Evolutionary conservation across 306 rosid genomes (phyloP).

Genomic region (Comarum palustre): DNA sequence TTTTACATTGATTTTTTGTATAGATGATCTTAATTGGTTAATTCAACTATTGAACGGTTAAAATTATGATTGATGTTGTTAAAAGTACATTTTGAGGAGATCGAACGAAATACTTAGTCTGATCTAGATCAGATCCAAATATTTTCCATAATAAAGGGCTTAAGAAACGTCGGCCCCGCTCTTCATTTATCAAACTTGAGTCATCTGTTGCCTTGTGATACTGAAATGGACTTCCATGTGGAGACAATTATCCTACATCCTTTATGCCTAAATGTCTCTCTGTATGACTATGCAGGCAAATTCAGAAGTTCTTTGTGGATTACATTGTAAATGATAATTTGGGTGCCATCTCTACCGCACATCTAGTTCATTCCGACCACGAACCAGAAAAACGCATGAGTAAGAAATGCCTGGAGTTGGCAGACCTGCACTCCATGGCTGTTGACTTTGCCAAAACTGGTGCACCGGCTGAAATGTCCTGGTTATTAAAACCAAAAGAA

Average conservation of each 20-base stretch:
- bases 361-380: constrained; percentile 78
- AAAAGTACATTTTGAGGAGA: no score
- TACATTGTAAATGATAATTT: constrained; percentile 89
- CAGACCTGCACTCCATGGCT: constrained; percentile 87
- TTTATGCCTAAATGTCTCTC: not conserved
- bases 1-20: no score
- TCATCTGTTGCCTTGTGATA: not conserved
- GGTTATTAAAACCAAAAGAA: constrained; percentile 61
- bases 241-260: not conserved
- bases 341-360: constrained; percentile 95
- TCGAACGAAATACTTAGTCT: no score
- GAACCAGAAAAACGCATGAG: constrained; percentile 70
- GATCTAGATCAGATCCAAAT: no score
- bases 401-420: constrained; percentile 69
- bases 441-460: constrained; percentile 98
- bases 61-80: no score
- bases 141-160: no score
- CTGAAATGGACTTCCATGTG: not conserved
- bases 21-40: no score
- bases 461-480: constrained; percentile 91
- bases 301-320: constrained; percentile 81
- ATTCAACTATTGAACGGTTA: no score
- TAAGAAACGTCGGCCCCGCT: no score
- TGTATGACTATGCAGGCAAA: constrained; percentile 57
- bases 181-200: constrained; percentile 4